phyloP scores from a whole-genome alignment of 768 basidiomycete species.

The Krasilnikovozyma curviuscula region DNA sequence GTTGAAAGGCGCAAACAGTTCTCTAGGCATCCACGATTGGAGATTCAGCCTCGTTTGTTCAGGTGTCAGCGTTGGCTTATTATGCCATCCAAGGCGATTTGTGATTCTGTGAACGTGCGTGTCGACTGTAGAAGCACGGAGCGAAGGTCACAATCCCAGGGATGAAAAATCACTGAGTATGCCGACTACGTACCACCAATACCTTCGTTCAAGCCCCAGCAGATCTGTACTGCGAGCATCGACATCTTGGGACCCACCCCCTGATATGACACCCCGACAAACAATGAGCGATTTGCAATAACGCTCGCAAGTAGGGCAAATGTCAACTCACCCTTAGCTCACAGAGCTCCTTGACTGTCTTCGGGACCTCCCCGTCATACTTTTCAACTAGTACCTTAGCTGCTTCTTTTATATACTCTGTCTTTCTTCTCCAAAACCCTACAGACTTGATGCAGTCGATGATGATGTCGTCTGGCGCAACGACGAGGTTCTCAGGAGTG shows the following conservation, averaged over 20 bases:
- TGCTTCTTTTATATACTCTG: slow-evolving; percentile 48
- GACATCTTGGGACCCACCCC: slow-evolving; percentile 98
- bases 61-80: slow-evolving; percentile 57
- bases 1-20: too few relatives aligned
- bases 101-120: slow-evolving; percentile 53
- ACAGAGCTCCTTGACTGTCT: neutral
- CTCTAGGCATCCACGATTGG: too few relatives aligned
- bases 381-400: slow-evolving; percentile 47
- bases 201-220: neutral
- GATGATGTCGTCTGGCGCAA: slow-evolving; percentile 43
- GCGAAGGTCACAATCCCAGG: slow-evolving; percentile 3
- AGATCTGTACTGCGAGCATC: slow-evolving; percentile 51
- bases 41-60: slow-evolving; percentile 87
- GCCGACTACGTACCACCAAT: neutral
- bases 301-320: slow-evolving; percentile 62
- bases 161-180: neutral
- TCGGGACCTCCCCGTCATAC: too few relatives aligned
- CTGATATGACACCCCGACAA: slow-evolving; percentile 67
- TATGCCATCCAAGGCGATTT: slow-evolving; percentile 83
- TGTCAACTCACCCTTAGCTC: slow-evolving; percentile 36
- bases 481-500: slow-evolving; percentile 47
- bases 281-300: too few relatives aligned
- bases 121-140: slow-evolving; percentile 26
- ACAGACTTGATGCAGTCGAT: slow-evolving; percentile 66
- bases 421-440: slow-evolving; percentile 80